Percentiles rank a stretch among this genome's conserved stretches.
phyloP scores from a whole-genome alignment of 306 rosid species.

The Acacia acuminata region DNA sequence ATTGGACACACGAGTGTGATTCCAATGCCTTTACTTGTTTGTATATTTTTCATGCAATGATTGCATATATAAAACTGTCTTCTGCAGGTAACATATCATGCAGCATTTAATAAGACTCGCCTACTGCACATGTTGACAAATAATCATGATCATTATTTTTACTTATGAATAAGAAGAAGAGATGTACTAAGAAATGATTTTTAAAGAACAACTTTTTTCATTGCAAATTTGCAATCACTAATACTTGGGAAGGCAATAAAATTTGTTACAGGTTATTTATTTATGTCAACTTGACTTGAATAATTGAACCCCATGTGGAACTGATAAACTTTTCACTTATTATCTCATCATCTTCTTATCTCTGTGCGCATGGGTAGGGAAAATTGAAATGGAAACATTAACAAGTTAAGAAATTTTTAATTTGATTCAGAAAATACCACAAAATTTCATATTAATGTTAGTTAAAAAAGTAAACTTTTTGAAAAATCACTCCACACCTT shows the following conservation, averaged over 20 bases:
- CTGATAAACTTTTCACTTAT: neutral
- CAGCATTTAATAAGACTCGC: neutral
- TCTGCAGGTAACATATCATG: neutral
- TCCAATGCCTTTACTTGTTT: neutral
- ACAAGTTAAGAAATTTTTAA: neutral
- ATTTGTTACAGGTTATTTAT: neutral
- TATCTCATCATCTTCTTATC: constrained; percentile 1
- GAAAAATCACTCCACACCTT: neutral
- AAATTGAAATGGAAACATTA: neutral
- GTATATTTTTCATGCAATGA: neutral
- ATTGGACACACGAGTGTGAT: neutral
- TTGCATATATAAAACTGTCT: neutral
- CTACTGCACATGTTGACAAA: neutral
- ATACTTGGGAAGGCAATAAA: neutral
- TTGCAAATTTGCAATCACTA: neutral
- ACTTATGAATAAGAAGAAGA: neutral
- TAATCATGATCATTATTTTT: neutral
- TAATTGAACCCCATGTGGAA: neutral
- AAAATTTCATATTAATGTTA: neutral
- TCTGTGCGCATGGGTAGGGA: neutral
- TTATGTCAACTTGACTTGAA: neutral
- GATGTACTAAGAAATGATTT: neutral
- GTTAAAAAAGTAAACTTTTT: neutral
- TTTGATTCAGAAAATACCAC: neutral
- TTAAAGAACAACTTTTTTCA: neutral